Conservation (phyloP, 306 rosid species). For the Vigna unguiculata region DNA sequence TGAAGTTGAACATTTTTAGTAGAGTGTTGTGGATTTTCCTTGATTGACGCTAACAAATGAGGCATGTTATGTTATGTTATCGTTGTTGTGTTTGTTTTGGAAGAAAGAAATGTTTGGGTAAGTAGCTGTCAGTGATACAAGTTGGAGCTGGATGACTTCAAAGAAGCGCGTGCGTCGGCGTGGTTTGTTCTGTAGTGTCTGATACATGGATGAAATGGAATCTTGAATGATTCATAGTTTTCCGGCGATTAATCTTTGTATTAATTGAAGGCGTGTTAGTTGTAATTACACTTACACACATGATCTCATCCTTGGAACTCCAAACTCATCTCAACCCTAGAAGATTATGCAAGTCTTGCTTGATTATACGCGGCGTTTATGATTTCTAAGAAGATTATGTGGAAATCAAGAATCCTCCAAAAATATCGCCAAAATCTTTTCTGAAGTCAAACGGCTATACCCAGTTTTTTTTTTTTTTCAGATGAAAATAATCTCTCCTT, state of each 20-base stretch:
- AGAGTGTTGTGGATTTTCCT: too few species aligned
- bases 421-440: slow-evolving; percentile 23
- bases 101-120: background rate
- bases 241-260: background rate
- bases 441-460: slow-evolving; percentile 5
- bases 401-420: background rate
- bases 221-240: slow-evolving; percentile 15
- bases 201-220: slow-evolving; percentile 5
- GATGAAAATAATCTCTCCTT: too few species aligned
- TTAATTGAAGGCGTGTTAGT: slow-evolving; percentile 29
- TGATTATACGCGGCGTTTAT: background rate
- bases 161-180: slow-evolving; percentile 34
- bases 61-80: background rate
- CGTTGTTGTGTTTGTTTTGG: background rate
- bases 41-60: too few species aligned
- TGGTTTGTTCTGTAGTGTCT: slow-evolving; percentile 29
- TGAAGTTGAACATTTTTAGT: too few species aligned
- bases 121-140: slow-evolving; percentile 13
- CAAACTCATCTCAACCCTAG: background rate
- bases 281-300: slow-evolving; percentile 47
- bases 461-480: background rate
- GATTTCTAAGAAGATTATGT: slow-evolving; percentile 2
- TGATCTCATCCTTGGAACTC: slow-evolving; percentile 41
- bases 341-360: slow-evolving; percentile 5
- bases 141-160: slow-evolving; percentile 14